Base-by-base conservation (phyloP, 139 green algal species). In the Volvox africanus region DNA sequence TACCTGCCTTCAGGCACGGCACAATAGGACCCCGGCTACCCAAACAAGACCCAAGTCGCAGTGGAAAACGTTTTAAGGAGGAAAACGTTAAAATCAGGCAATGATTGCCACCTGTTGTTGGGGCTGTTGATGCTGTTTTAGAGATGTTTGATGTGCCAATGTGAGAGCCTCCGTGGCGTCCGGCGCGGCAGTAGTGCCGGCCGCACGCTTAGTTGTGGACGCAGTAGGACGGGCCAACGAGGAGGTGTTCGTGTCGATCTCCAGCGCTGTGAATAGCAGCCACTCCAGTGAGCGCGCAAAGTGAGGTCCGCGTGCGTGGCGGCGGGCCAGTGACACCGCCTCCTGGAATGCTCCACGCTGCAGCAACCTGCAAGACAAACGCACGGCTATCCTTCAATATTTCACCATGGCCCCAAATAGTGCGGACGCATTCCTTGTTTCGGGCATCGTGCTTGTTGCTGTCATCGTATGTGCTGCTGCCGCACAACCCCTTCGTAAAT, bases 231-330 rank as follows among this genome's bases (percentile, higher is more conserved):
- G 75, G 32, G 75, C 24, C 32, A 81, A 35, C 18, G 75, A 55
- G 9, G 75, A 55, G 17, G 30, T 81, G 30, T 61, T 81, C 30
- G 90, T 91, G 50, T 99, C 95, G 32, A 95, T 88, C 68, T 99
- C 97, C 77, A 99, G 95, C 0, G 97, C 91, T 0, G 97, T 99
- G 95, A 99, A 99, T 19, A 99, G 94, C 88, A 99, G 95, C 98
- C 98, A 99, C 93, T 99, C 98, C 79, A 99, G 93, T 24, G 97
- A 99, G 50, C 96, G 82, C 0, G 94, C 92, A 92, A 99, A 99
- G 93, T 99, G 96, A 0, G 96, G 97, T 0, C 95, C 97, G 30
- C 89, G 69, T 62, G 95, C 82, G 81, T 96, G 95, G 13, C 94
- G 94, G 20, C 69, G 71, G 1, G 97, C 97, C 44, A 99, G 92